Evolutionary conservation across 495 filamentous ascomycete genomes (phyloP).

Genomic region (Tuber umbilicatum): DNA sequence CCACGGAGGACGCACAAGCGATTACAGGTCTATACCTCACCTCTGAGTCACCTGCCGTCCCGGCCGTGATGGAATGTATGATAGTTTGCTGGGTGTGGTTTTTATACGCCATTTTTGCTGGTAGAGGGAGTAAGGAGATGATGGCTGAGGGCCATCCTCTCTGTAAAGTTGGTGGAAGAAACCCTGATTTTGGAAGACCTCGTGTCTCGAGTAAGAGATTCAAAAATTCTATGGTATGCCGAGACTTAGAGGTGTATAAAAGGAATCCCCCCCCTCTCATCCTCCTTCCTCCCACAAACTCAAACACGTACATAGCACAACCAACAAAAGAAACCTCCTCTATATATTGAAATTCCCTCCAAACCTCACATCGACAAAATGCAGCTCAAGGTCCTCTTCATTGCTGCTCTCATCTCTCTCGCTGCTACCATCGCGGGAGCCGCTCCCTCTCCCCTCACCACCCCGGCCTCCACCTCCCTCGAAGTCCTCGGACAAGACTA

Average conservation of each 20-base stretch:
- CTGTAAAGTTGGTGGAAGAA: neutral
- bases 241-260: neutral
- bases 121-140: neutral
- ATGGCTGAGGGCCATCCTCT: neutral
- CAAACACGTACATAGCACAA: neutral
- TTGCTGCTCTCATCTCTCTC: neutral
- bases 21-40: neutral
- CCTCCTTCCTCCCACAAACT: neutral
- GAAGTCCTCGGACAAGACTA: neutral
- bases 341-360: neutral
- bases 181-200: neutral
- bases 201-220: neutral
- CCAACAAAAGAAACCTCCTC: neutral
- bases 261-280: neutral
- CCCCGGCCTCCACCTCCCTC: neutral
- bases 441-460: neutral
- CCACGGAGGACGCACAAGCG: neutral
- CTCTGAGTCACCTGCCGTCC: neutral
- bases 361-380: neutral
- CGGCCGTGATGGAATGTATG: neutral
- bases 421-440: neutral
- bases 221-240: neutral
- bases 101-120: neutral
- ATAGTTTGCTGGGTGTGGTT: neutral
- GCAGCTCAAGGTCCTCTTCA: neutral